A percentile compares a stretch with the other conserved stretches of the same genome.
phyloP scores from a whole-genome alignment of 208 protist species.

The Sergeia podlipaevii region DNA sequence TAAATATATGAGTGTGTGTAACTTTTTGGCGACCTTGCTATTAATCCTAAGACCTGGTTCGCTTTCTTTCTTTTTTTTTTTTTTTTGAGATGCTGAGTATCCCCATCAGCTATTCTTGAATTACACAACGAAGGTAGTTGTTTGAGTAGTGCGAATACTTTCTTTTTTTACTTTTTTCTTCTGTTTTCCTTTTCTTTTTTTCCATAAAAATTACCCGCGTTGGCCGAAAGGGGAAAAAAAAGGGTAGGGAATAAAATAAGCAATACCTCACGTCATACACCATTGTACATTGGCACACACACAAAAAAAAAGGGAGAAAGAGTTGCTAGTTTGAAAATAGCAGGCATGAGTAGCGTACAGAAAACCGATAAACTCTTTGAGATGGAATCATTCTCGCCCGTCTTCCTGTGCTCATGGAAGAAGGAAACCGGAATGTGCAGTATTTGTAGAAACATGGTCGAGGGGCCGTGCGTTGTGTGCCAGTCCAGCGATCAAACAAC shows the following conservation, averaged over 20 bases:
- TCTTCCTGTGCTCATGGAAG: slow-evolving; percentile 95
- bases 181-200: no score
- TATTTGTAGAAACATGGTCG: slow-evolving; percentile 98
- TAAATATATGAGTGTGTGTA: slow-evolving; percentile 9
- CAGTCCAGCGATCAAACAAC: slow-evolving; percentile 76
- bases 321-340: no score
- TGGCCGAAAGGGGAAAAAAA: no score
- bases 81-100: no score
- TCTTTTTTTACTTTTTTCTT: no score
- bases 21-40: neutral
- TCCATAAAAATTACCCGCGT: no score
- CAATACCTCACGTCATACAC: no score
- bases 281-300: neutral
- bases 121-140: no score
- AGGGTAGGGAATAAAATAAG: no score
- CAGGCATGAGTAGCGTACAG: no score
- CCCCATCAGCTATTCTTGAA: no score
- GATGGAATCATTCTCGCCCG: slow-evolving; percentile 94
- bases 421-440: slow-evolving; percentile 96
- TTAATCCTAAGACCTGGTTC: neutral
- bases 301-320: neutral
- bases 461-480: slow-evolving; percentile 97
- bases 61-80: neutral
- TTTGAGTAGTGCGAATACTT: no score
- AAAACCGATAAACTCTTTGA: slow-evolving; percentile 28